These are phyloP conservation scores for Albatrellus ellisii DNA, from an alignment of 768 basidiomycete genomes.

Conservation along the genomic window DNA sequence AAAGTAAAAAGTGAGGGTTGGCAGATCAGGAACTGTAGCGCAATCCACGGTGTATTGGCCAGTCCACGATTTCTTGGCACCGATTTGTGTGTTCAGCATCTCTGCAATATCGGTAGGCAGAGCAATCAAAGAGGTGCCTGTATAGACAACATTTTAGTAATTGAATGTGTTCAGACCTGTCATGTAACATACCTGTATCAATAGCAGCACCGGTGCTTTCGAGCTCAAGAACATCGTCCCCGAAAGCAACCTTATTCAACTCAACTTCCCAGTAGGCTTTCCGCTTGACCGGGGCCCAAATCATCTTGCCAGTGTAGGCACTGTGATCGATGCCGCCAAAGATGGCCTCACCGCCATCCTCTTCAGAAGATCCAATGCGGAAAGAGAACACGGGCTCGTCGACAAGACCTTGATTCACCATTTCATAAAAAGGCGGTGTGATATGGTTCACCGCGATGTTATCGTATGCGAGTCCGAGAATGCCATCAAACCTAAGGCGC, in stretches of 20 bases:
- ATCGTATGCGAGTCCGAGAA: conserved; percentile 88
- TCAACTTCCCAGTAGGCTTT: conserved; percentile 99
- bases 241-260: conserved; percentile 76
- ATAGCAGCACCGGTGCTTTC: conserved; percentile 92
- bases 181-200: conserved; percentile 52
- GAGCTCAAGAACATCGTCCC: conserved; percentile 77
- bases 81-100: conserved; percentile 93
- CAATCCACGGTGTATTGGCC: conserved; percentile 93
- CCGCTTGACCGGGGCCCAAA: conserved; percentile 83
- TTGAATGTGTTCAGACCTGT: not conserved
- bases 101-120: conserved; percentile 92
- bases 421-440: conserved; percentile 86
- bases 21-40: conserved; percentile 68
- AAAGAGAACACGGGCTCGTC: conserved; percentile 89
- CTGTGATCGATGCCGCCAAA: conserved; percentile 80
- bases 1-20: conserved; percentile 77
- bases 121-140: conserved; percentile 89
- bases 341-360: conserved; percentile 80
- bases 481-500: conserved; percentile 74
- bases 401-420: conserved; percentile 73
- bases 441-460: conserved; percentile 93
- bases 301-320: conserved; percentile 70
- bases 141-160: not conserved
- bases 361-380: conserved; percentile 77
- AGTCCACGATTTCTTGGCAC: conserved; percentile 90